Evolutionary conservation across 768 basidiomycete species (phyloP), one percentile per base, ranked within the genome.

Genomic region (Lepiota venenata): DNA sequence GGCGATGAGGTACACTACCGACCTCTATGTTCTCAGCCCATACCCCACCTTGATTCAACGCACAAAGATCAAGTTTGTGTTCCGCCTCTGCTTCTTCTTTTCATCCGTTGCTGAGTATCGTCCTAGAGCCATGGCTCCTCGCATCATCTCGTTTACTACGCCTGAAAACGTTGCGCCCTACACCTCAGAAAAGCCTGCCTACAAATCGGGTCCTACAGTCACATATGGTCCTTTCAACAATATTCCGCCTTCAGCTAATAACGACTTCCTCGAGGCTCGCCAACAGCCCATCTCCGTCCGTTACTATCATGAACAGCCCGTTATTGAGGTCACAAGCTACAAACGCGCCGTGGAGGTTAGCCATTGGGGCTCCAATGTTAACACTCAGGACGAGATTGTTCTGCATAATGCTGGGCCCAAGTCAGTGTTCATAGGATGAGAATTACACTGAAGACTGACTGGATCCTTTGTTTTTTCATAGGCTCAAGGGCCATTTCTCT

Each of bases 351-450:
- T 87, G 1, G 96, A 99, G 71, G 85, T 99, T 59, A 96, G 93
- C 59, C 96, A 98, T 66, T 98, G 96, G 97, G 95, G 96, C 32
- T 83, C 85, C 39, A 97, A 97, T 68, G 67, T 99, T 36, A 97
- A 98, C 64, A 87, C 95, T 27, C 84, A 98, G 67, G 94, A 99
- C 70, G 81, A 90, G 32, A 83, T 97, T 56, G 66, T 79, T 54
- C 73, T 99, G n/a, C 79, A 81, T 67, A 99, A 99, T 64, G 88
- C 85, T 55, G 97, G 96, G 3, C 93, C 97, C 11, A 70, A 72
- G 96, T 98, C 64, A 71, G 92, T 81, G 10, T 16, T 27, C 52
- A 20, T 49, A 32, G 35, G 41, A 41, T n/a, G 29, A 32, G 18
- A 16, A 10, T 52, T 18, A n/a, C 35, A 42, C 25, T 52, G 32